Evolutionary conservation across 768 basidiomycete species (phyloP).

Genomic region (Leccinum obscurum): DNA sequence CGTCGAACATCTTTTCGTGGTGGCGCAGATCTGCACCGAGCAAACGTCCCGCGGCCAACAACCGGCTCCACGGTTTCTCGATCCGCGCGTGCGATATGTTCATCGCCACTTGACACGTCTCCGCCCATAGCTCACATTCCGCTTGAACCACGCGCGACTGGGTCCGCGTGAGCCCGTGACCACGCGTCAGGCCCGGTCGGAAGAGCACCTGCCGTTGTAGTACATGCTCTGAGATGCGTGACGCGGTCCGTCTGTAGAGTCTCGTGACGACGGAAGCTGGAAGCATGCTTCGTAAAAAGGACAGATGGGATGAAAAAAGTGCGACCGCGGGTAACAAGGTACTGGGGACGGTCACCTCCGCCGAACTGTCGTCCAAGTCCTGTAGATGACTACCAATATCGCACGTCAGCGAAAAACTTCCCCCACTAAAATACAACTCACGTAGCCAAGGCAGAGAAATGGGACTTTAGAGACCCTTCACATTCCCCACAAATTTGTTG

Average conservation of each 20-base stretch:
- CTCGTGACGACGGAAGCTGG: conserved; percentile 55
- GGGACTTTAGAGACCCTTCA: conserved; percentile 68
- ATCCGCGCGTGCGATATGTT: conserved; percentile 47
- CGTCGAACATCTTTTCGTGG: conserved; percentile 32
- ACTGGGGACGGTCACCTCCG: conserved; percentile 56
- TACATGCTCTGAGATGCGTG: conserved; percentile 73
- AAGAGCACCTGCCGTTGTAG: conserved; percentile 81
- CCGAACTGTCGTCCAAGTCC: conserved; percentile 11
- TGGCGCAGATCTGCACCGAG: conserved; percentile 51
- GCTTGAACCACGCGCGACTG: conserved; percentile 64
- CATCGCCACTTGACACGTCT: conserved; percentile 68
- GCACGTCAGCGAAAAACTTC: background rate
- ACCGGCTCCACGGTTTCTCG: conserved; percentile 74
- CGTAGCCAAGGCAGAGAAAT: conserved; percentile 58
- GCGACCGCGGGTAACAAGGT: conserved; percentile 77
- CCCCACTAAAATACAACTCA: conserved; percentile 27
- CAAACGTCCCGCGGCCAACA: conserved; percentile 70
- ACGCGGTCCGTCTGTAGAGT: conserved; percentile 75
- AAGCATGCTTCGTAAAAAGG: conserved; percentile 62
- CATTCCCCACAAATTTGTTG: conserved; percentile 83
- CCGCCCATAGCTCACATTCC: conserved; percentile 83
- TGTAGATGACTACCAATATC: conserved; percentile 12
- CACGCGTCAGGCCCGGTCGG: conserved; percentile 63
- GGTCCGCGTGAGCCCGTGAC: conserved; percentile 22
- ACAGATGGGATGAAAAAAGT: conserved; percentile 76